Base-by-base conservation (phyloP, 257 asterid species). In the Anisodus tanguticus region DNA sequence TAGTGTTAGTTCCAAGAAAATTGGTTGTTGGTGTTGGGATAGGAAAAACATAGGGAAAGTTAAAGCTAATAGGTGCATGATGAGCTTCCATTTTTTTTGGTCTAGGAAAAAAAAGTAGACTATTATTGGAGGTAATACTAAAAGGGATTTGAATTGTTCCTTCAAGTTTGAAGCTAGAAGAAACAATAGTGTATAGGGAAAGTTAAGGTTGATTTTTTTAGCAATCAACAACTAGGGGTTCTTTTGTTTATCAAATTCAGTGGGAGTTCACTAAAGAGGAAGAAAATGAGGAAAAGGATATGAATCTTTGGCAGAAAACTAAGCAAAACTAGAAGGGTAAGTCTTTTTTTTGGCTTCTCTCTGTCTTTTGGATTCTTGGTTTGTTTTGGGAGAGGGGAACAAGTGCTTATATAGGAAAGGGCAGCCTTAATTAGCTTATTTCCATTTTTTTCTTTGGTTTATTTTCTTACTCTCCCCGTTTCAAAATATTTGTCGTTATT, bases 21-120 rank as follows among this genome's bases (percentile, higher is more conserved):
- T 67, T 82, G 22, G 77, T 68, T 72, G 77, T 82, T 68, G 79
- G 79, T 68, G 85, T 68, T 31, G 85, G 63, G 43, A 90, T 74
- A 79, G 89, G 77, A 62, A 90, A 89, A n/a, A 85, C 84, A 87
- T 87, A 90, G 68, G 92, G 90, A 80, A 89, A 83, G 54, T 93
- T 90, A 67, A 91, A 84, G 88, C 77, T 83, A 53, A 87, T 71
- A 74, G 91, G 87, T 64, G 84, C 43, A 82, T 89, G 55, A 83
- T 89, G 92, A 77, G 95, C 88, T 85, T 94, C 97, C 97, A 94
- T 94, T 68, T 84, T 31, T 74, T 19, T 26, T 77, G 16, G 57
- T 71, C 26, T 47, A 47, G 81, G 81, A 41, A 12, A 10, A 13
- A 59, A 11, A 53, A 47, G 35, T 81, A 45, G 4, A 64, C 63